These are phyloP conservation scores for Grigorovia transvaalensis DNA, from an alignment of 805 yeast genomes.

Conservation along the genomic window DNA sequence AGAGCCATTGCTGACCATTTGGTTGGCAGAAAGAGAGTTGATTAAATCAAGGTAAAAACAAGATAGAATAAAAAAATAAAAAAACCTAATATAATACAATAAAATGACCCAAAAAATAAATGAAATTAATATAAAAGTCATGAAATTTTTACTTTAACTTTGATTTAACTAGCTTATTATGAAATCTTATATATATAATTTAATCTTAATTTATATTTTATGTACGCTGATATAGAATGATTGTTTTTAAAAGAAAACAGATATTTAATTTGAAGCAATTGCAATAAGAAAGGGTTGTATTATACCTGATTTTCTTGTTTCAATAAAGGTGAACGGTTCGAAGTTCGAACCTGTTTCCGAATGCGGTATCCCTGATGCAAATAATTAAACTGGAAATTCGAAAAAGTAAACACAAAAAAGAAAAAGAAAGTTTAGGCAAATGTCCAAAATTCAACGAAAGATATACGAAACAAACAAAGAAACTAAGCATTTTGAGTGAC, in stretches of 20 bases:
- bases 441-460: too few species aligned
- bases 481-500: not conserved
- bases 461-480: not conserved
- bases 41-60: slow-evolving; percentile 4
- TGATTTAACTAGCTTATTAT: not conserved
- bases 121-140: too few species aligned
- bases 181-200: not conserved
- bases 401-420: not conserved
- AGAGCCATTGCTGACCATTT: slow-evolving; percentile 76
- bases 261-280: not conserved
- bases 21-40: slow-evolving; percentile 53
- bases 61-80: not conserved
- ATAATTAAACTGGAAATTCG: too few species aligned
- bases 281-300: not conserved
- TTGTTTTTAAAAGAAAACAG: not conserved
- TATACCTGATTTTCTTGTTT: not conserved
- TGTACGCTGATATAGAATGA: slow-evolving; percentile 5
- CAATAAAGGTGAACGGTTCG: too few species aligned
- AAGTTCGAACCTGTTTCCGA: too few species aligned
- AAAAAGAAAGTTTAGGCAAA: not conserved
- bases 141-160: not conserved
- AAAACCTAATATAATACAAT: not conserved
- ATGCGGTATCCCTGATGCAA: too few species aligned
- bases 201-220: slow-evolving; percentile 2
- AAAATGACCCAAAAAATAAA: not conserved